phyloP scores from a whole-genome alignment of 2,329 filamentous ascomycete genomes.

The Diaporthe caulivora region DNA sequence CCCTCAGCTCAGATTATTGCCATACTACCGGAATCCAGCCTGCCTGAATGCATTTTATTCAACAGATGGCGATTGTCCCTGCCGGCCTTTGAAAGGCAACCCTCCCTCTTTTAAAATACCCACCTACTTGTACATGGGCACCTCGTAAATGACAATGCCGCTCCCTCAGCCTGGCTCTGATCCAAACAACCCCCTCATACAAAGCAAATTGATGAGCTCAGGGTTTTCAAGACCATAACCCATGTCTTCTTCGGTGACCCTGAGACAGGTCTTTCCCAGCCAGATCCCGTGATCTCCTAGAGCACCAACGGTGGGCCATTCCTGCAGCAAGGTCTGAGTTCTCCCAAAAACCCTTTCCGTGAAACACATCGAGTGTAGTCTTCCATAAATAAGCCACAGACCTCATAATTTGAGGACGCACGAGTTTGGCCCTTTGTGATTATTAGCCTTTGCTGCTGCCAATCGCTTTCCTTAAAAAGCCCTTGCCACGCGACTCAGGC shows the following conservation, averaged over 20 bases:
- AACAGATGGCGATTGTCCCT: conserved; percentile 21
- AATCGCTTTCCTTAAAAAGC: conserved; percentile 69
- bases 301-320: background rate
- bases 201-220: conserved; percentile 15
- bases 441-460: no score
- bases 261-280: background rate
- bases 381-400: background rate
- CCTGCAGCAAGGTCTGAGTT: background rate
- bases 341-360: background rate
- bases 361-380: background rate
- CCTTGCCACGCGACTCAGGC: conserved; percentile 64
- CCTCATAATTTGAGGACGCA: background rate
- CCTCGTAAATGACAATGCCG: conserved; percentile 35
- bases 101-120: conserved; percentile 31
- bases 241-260: no score
- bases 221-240: background rate
- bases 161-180: conserved; percentile 35
- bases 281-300: background rate
- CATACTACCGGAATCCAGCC: conserved; percentile 20
- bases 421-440: conserved; percentile 9
- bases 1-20: conserved; percentile 28
- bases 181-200: conserved; percentile 31
- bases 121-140: conserved; percentile 38
- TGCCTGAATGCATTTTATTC: conserved; percentile 34
- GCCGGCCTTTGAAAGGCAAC: conserved; percentile 15